A percentile compares a stretch with the other conserved stretches of the same genome.
Conservation (phyloP, 169 alveolate species). For the Plasmodium cynomolgi region DNA sequence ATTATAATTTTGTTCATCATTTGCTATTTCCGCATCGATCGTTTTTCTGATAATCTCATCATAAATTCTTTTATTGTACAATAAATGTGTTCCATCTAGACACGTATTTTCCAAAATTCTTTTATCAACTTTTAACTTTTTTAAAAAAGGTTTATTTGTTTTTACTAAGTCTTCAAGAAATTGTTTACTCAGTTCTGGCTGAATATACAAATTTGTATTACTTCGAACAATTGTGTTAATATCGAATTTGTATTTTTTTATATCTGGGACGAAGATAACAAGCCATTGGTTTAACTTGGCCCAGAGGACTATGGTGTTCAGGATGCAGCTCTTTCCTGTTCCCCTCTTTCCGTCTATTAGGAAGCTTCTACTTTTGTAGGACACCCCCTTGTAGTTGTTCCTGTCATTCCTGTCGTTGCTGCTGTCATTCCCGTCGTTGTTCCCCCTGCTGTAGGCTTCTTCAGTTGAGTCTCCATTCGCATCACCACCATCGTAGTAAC, state of each 20-base stretch:
- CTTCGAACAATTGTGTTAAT: conserved; percentile 83
- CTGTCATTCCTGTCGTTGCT: neutral
- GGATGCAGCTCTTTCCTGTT: conserved; percentile 84
- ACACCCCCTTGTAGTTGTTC: neutral
- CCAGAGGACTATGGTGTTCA: conserved; percentile 84
- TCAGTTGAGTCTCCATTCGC: neutral
- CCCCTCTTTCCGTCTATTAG: conserved; percentile 86
- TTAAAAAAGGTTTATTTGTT: conserved; percentile 75
- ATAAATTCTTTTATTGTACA: conserved; percentile 80
- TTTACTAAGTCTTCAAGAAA: conserved; percentile 80
- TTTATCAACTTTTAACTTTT: conserved; percentile 56
- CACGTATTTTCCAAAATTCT: conserved; percentile 75
- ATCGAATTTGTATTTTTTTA: conserved; percentile 82
- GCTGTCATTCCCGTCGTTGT: neutral
- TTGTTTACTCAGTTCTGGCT: conserved; percentile 84
- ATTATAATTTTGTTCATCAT: conserved; percentile 74
- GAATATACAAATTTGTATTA: conserved; percentile 84
- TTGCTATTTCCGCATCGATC: conserved; percentile 78
- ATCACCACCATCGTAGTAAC: conserved; percentile 10
- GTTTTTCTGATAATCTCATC: conserved; percentile 81
- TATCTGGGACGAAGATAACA: conserved; percentile 81
- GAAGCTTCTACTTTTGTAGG: conserved; percentile 40
- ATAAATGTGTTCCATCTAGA: conserved; percentile 83
- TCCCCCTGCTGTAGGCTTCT: too few relatives aligned
- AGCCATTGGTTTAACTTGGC: conserved; percentile 84